A percentile compares a stretch with the other conserved stretches of the same genome.
These are phyloP conservation scores for Aspergillus sergii DNA, from an alignment of 2,329 filamentous ascomycete species.

Conservation along the genomic window DNA sequence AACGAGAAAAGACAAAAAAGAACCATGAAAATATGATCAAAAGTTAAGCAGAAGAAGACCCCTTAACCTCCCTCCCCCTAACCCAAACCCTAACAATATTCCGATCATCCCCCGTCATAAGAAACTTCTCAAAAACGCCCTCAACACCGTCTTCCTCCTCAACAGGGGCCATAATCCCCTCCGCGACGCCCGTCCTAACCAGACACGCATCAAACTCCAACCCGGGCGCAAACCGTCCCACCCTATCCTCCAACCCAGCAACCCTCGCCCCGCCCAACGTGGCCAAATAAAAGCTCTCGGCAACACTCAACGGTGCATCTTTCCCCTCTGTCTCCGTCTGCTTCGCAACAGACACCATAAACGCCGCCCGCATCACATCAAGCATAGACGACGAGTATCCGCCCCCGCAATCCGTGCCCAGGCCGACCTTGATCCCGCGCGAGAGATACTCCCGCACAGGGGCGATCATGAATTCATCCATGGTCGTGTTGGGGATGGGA, in stretches of 20 bases:
- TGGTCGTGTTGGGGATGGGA: slow-evolving; percentile 65
- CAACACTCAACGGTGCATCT: slow-evolving; percentile 52
- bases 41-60: neutral
- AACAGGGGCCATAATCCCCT: slow-evolving; percentile 55
- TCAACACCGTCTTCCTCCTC: slow-evolving; percentile 52
- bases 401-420: slow-evolving; percentile 67
- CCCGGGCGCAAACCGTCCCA: slow-evolving; percentile 61
- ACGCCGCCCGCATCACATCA: slow-evolving; percentile 50
- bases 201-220: slow-evolving; percentile 65
- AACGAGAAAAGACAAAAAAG: too few species aligned
- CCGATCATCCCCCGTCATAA: slow-evolving; percentile 68
- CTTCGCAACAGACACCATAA: slow-evolving; percentile 51
- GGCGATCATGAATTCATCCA: slow-evolving; percentile 61
- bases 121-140: slow-evolving; percentile 63
- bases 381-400: slow-evolving; percentile 63
- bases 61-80: slow-evolving; percentile 45
- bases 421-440: slow-evolving; percentile 64
- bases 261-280: slow-evolving; percentile 65
- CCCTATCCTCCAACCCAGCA: slow-evolving; percentile 54
- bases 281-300: slow-evolving; percentile 62
- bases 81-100: slow-evolving; percentile 62
- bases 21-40: neutral
- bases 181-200: slow-evolving; percentile 45
- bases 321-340: slow-evolving; percentile 35
- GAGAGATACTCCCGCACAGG: slow-evolving; percentile 60